Conservation (phyloP, 805 yeast genomes). For the Myxozyma sirexii region DNA sequence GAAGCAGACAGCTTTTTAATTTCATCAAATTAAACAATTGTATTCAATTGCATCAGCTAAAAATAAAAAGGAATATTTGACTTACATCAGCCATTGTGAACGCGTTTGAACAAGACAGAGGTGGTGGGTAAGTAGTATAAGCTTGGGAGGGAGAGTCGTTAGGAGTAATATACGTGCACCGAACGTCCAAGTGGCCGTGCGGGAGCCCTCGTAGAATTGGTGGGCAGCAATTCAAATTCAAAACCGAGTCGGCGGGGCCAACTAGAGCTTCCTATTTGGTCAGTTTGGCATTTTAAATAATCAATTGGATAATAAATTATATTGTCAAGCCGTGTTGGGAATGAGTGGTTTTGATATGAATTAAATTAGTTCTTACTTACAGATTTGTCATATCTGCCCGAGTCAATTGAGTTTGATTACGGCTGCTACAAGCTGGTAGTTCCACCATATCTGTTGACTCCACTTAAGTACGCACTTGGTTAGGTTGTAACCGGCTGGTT, state of each 20-base stretch:
- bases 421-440: no score
- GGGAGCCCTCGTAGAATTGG: background rate
- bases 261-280: background rate
- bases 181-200: background rate
- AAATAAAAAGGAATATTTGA: background rate
- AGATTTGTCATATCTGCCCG: no score
- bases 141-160: background rate
- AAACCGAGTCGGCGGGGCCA: background rate
- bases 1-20: background rate
- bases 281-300: background rate
- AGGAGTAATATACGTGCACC: no score
- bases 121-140: background rate
- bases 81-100: constrained; percentile 29
- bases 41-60: background rate
- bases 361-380: no score
- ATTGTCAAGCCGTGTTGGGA: no score
- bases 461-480: no score
- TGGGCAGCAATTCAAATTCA: background rate
- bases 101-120: background rate
- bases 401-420: no score
- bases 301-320: no score
- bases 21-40: background rate
- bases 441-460: no score
- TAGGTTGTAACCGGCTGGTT: no score
- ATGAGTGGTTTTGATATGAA: no score